Percentiles rank a stretch among this genome's conserved stretches.
Conservation (phyloP, 306 rosid genomes). For the Vigna nakashimae region DNA sequence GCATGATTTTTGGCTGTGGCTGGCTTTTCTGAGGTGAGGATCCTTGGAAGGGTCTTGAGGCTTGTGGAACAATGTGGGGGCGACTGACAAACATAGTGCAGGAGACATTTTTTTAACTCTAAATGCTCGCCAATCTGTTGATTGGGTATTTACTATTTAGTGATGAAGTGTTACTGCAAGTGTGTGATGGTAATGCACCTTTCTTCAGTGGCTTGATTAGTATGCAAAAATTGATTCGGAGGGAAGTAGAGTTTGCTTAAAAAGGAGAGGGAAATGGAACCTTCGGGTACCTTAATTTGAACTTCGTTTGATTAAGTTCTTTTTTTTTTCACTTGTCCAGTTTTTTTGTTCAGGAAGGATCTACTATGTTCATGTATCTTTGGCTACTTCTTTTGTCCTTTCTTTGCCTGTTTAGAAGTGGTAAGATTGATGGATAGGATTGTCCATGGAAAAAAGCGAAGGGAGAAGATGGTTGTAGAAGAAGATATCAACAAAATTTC, state of each 20-base stretch:
- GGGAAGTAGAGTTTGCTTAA: constrained; percentile 42
- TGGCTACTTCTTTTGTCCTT: not conserved
- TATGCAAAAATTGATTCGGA: constrained; percentile 18
- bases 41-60: constrained; percentile 56
- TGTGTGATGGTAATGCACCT: not conserved
- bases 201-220: constrained; percentile 12
- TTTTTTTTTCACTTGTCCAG: constrained; percentile 7
- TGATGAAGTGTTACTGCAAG: constrained; percentile 6
- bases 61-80: constrained; percentile 58
- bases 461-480: constrained; percentile 3
- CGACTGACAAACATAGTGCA: constrained; percentile 53
- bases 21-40: constrained; percentile 30
- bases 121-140: not conserved
- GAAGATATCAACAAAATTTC: constrained; percentile 19
- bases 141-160: not conserved
- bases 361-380: constrained; percentile 34
- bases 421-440: constrained; percentile 7
- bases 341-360: constrained; percentile 43
- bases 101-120: constrained; percentile 49
- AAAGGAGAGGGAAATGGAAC: constrained; percentile 46
- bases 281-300: constrained; percentile 54
- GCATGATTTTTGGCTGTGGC: constrained; percentile 48
- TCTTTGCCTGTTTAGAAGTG: not conserved
- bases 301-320: constrained; percentile 9
- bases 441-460: not conserved